Percentiles rank a stretch among this genome's conserved stretches.
Evolutionary conservation across 1,284 basidiomycete species (phyloP).

Genomic region (Apiotrichum brassicae): DNA sequence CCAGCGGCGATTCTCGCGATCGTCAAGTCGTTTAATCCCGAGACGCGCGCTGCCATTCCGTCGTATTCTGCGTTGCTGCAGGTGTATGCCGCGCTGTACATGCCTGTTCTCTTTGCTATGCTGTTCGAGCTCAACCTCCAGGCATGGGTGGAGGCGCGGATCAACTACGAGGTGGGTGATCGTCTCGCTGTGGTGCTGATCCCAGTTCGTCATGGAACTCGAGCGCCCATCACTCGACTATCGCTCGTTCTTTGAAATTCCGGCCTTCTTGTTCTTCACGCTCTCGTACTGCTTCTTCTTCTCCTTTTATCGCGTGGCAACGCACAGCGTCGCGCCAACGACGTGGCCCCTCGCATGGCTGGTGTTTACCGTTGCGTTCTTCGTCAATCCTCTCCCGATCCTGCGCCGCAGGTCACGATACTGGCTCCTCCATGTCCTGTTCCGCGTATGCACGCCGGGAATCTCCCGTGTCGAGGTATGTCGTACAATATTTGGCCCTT

Average conservation of each 20-base stretch:
- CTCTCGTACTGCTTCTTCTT: constrained; percentile 79
- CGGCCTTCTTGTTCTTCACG: constrained; percentile 67
- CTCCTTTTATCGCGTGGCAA: constrained; percentile 63
- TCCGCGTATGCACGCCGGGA: constrained; percentile 64
- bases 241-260: constrained; percentile 79
- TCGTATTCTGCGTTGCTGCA: constrained; percentile 69
- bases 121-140: constrained; percentile 74
- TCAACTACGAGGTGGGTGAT: constrained; percentile 59
- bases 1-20: constrained; percentile 68
- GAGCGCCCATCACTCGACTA: constrained; percentile 71
- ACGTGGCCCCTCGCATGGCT: constrained; percentile 86
- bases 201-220: constrained; percentile 83
- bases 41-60: constrained; percentile 58
- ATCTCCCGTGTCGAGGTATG: constrained; percentile 65
- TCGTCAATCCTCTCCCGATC: constrained; percentile 73
- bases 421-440: constrained; percentile 67
- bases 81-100: constrained; percentile 68
- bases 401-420: constrained; percentile 61
- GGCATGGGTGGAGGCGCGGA: constrained; percentile 67
- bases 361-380: constrained; percentile 54
- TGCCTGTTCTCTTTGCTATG: constrained; percentile 71
- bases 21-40: constrained; percentile 56
- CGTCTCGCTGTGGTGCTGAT: neutral
- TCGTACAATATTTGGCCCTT: neutral
- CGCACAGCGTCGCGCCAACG: constrained; percentile 50